phyloP scores from a whole-genome alignment of 345 rosid genomes.

The Alliaria petiolata region DNA sequence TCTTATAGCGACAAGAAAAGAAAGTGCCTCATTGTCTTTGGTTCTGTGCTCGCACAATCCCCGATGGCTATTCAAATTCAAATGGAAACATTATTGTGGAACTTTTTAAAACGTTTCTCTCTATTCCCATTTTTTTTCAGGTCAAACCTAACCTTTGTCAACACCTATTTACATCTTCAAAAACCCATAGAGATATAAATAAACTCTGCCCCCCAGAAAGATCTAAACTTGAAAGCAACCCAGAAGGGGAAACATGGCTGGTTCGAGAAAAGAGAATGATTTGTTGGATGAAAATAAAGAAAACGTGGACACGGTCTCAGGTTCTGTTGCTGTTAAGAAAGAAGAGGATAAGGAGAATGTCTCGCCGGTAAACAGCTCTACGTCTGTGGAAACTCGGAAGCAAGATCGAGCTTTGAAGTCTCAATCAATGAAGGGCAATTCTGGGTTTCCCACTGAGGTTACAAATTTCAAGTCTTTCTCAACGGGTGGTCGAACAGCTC shows the following conservation, averaged over 20 bases:
- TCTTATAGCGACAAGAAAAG: slow-evolving; percentile 17
- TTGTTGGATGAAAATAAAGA: slow-evolving; percentile 41
- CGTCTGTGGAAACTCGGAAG: slow-evolving; percentile 25
- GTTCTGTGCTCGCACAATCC: slow-evolving; percentile 33
- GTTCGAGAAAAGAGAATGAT: slow-evolving; percentile 21
- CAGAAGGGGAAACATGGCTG: slow-evolving; percentile 16
- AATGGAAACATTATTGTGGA: slow-evolving; percentile 9
- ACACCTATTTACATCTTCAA: slow-evolving; percentile 11
- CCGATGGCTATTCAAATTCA: slow-evolving; percentile 51
- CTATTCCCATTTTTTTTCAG: not conserved
- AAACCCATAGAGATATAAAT: slow-evolving; percentile 12
- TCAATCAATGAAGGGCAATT: slow-evolving; percentile 37
- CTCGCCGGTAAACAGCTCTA: slow-evolving; percentile 22
- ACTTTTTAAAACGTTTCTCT: not conserved
- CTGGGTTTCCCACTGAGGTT: slow-evolving; percentile 31
- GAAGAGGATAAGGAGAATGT: slow-evolving; percentile 43
- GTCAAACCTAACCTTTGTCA: slow-evolving; percentile 26
- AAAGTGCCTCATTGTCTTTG: slow-evolving; percentile 23
- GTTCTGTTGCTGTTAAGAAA: slow-evolving; percentile 11
- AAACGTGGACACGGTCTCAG: slow-evolving; percentile 26
- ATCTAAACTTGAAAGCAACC: slow-evolving; percentile 13
- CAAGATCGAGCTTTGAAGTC: slow-evolving; percentile 36
- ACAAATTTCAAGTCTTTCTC: slow-evolving; percentile 52
- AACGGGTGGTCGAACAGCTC: slow-evolving; percentile 44
- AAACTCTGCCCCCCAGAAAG: not conserved